Evolutionary conservation across 441 rosid genomes (phyloP).

Genomic region (Capsella rubella): DNA sequence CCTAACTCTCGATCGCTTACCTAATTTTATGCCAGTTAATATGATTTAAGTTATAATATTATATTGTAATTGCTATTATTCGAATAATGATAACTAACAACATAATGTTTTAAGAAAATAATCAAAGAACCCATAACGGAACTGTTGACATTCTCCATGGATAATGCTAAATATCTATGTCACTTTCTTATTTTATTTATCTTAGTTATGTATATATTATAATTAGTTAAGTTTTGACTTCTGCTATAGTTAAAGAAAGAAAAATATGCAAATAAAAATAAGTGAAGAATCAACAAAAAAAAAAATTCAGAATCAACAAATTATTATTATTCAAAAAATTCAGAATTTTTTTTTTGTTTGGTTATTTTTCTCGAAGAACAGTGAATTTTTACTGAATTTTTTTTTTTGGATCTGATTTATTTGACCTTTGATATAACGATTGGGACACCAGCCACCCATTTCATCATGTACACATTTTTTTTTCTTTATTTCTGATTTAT

Average conservation of each 20-base stretch:
- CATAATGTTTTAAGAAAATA: background rate
- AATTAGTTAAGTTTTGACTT: background rate
- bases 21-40: background rate
- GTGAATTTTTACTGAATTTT: slow-evolving; percentile 5
- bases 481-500: no score
- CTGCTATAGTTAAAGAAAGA: no score
- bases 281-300: background rate
- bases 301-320: background rate
- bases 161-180: slow-evolving; percentile 8
- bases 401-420: slow-evolving; percentile 21
- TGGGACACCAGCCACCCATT: slow-evolving; percentile 23
- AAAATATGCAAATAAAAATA: background rate
- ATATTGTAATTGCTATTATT: slow-evolving; percentile 7
- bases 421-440: slow-evolving; percentile 33
- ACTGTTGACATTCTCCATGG: slow-evolving; percentile 27
- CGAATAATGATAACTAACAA: background rate
- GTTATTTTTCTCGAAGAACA: background rate
- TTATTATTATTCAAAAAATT: no score
- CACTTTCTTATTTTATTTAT: background rate
- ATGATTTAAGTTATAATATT: background rate
- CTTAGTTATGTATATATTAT: background rate
- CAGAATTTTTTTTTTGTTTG: background rate
- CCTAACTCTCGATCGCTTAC: background rate
- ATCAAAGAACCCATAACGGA: slow-evolving; percentile 5
- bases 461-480: slow-evolving; percentile 4